Evolutionary conservation across 495 filamentous ascomycete genomes (phyloP).

Genomic region (Penicillium fimorum): DNA sequence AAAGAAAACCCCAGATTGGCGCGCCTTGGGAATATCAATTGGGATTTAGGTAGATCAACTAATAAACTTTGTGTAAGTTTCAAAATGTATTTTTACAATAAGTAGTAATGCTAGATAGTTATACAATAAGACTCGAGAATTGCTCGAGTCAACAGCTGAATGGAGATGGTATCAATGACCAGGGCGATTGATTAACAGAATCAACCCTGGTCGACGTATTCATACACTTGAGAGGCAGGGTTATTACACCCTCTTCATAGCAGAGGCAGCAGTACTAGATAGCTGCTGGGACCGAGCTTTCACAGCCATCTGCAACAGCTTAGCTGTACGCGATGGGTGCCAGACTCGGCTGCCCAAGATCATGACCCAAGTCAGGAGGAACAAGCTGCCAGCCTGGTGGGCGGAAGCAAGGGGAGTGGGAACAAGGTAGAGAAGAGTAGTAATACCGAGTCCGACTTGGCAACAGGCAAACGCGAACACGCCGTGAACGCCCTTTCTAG

Average conservation of each 20-base stretch:
- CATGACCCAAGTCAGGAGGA: constrained; percentile 76
- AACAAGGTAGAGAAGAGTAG: constrained; percentile 88
- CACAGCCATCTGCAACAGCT: constrained; percentile 45
- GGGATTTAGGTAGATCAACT: background rate
- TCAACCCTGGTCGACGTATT: constrained; percentile 17
- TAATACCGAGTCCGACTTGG: constrained; percentile 84
- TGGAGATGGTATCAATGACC: constrained; percentile 29
- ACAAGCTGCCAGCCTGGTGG: constrained; percentile 89
- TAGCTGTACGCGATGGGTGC: constrained; percentile 51
- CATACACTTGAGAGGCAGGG: constrained; percentile 12
- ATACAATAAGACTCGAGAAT: constrained; percentile 10
- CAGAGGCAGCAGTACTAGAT: constrained; percentile 26
- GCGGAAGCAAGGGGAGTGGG: constrained; percentile 83
- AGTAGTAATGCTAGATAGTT: constrained; percentile 11
- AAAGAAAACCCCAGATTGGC: background rate
- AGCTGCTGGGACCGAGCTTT: constrained; percentile 37
- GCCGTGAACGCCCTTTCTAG: constrained; percentile 69
- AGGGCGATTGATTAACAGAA: constrained; percentile 8
- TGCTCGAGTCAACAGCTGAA: constrained; percentile 16
- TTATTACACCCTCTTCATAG: constrained; percentile 31
- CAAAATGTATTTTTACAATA: constrained; percentile 15
- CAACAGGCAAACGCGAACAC: constrained; percentile 77
- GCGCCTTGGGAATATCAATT: background rate
- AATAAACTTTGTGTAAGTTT: background rate
- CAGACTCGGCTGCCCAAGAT: constrained; percentile 67